Percentiles rank a stretch among this genome's conserved stretches.
Evolutionary conservation across 1,284 basidiomycete species (phyloP).

Genomic region (Microbotryum violaceum): DNA sequence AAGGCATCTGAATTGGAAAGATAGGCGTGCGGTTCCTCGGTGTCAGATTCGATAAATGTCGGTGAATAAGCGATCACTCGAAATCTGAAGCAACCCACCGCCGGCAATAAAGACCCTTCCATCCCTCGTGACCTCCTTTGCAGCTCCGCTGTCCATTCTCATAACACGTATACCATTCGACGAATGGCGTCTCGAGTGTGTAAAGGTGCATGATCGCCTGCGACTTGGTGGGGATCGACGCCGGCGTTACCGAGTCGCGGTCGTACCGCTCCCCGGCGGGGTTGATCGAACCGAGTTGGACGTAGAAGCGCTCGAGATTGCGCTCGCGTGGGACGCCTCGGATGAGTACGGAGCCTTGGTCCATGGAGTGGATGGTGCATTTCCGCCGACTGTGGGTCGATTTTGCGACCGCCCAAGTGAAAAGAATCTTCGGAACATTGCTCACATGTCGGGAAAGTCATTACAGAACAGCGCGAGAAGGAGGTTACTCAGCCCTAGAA

Average conservation of each 20-base stretch:
- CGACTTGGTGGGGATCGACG: conserved; percentile 56
- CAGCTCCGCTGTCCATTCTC: conserved; percentile 65
- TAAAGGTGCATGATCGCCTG: conserved; percentile 60
- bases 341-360: conserved; percentile 37
- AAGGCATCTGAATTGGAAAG: conserved; percentile 14
- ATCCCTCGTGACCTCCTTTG: conserved; percentile 54
- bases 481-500: not conserved
- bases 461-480: not conserved
- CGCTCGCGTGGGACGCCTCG: conserved; percentile 40
- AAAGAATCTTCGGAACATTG: not conserved
- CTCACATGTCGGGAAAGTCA: conserved; percentile 9
- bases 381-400: conserved; percentile 35
- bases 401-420: not conserved
- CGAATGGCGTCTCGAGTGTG: conserved; percentile 50
- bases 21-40: conserved; percentile 29
- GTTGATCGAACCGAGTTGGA: conserved; percentile 21
- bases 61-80: too few species aligned
- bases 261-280: conserved; percentile 40
- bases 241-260: conserved; percentile 53
- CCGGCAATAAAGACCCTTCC: conserved; percentile 72
- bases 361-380: conserved; percentile 36
- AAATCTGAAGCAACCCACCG: conserved; percentile 47
- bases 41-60: conserved; percentile 33
- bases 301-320: conserved; percentile 34
- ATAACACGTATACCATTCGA: conserved; percentile 57